phyloP scores from a whole-genome alignment of 352 stramenopile species.

The Pythium biforme region DNA sequence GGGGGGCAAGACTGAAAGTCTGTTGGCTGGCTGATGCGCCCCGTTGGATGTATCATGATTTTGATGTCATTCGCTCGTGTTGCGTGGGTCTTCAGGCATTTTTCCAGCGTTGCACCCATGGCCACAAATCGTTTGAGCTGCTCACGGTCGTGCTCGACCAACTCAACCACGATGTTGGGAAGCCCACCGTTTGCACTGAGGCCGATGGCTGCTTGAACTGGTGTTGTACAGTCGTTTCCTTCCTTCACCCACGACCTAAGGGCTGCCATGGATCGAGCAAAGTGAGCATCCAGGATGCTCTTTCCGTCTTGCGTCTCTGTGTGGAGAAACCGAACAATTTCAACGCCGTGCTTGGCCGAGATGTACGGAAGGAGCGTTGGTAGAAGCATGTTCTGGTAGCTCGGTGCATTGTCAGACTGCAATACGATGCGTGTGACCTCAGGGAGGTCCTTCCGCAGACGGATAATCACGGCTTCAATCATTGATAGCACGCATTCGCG shows the following conservation, averaged over 20 bases:
- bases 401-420: constrained; percentile 33
- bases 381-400: constrained; percentile 31
- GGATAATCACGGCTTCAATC: constrained; percentile 31
- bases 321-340: constrained; percentile 28
- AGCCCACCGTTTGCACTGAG: background rate
- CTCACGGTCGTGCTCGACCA: background rate
- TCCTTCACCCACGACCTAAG: background rate
- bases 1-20: background rate
- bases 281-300: background rate
- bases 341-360: constrained; percentile 7
- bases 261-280: background rate
- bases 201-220: background rate
- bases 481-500: constrained; percentile 18
- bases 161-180: background rate
- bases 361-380: constrained; percentile 21
- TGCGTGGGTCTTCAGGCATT: too few species aligned
- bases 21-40: too few species aligned
- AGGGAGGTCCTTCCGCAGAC: constrained; percentile 20
- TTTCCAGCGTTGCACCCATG: too few species aligned
- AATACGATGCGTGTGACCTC: constrained; percentile 22
- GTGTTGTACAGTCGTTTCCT: background rate
- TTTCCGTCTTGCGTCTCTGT: constrained; percentile 9
- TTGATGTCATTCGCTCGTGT: background rate
- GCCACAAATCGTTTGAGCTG: background rate
- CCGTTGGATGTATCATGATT: too few species aligned